Percentiles rank a stretch among this genome's conserved stretches.
phyloP scores from a whole-genome alignment of 352 stramenopile genomes.

The Phytophthora megakarya region DNA sequence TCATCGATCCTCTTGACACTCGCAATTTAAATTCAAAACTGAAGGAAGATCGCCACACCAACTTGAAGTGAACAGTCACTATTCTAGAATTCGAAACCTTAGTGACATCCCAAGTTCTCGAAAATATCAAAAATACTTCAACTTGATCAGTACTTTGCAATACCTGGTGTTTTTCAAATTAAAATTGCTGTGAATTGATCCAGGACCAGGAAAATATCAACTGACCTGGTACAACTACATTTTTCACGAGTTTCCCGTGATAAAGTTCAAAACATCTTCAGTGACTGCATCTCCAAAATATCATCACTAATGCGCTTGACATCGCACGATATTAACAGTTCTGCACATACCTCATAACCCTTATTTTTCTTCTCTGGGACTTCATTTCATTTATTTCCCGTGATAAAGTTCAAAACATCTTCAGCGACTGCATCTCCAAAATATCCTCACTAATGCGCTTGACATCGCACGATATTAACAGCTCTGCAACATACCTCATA shows the following conservation, averaged over 20 bases:
- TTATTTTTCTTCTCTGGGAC: no score
- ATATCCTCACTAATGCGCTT: neutral
- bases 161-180: neutral
- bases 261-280: neutral
- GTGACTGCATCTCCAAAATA: neutral
- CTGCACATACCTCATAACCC: constrained; percentile 4
- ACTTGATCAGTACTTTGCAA: neutral
- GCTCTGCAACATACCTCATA: constrained; percentile 1
- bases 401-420: neutral
- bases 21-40: constrained; percentile 10
- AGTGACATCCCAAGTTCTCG: constrained; percentile 7
- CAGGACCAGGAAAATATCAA: neutral
- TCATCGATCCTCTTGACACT: constrained; percentile 4
- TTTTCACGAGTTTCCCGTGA: neutral
- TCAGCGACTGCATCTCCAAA: neutral
- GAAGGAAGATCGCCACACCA: constrained; percentile 12
- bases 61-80: constrained; percentile 23
- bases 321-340: neutral
- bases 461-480: neutral
- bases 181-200: neutral
- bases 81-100: constrained; percentile 23
- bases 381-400: neutral
- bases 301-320: neutral
- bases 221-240: neutral
- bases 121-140: neutral